phyloP scores from a whole-genome alignment of 176 grass and related monocot genomes.

The Oryza coarctata region DNA sequence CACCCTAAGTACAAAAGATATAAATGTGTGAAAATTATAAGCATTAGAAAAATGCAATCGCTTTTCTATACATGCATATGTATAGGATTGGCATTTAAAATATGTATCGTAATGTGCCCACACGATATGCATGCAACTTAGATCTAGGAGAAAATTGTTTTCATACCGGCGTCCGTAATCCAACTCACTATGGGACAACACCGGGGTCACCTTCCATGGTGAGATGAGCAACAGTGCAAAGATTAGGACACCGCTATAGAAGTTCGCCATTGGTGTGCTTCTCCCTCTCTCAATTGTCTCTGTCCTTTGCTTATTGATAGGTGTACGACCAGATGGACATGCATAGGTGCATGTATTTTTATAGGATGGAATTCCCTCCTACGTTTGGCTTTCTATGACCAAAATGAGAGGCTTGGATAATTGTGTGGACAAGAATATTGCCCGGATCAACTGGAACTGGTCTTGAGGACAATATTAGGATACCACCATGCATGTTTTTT shows the following conservation, averaged over 20 bases:
- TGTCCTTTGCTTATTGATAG: not conserved
- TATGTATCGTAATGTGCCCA: not conserved
- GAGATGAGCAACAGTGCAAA: slow-evolving; percentile 23
- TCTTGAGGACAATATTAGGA: not conserved
- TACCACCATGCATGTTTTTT: not conserved
- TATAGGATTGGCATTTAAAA: not conserved
- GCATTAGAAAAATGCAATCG: not conserved
- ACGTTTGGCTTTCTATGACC: slow-evolving; percentile 12
- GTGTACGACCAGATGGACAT: not conserved
- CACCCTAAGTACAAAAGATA: not conserved
- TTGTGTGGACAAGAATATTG: slow-evolving; percentile 33
- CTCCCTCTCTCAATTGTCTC: not conserved
- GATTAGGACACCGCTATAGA: not conserved
- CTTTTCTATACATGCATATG: not conserved
- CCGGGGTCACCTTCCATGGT: slow-evolving; percentile 1
- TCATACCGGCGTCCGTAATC: slow-evolving; percentile 27
- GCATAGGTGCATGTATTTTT: not conserved
- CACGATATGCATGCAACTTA: not conserved
- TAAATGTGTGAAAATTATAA: not conserved
- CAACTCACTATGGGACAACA: slow-evolving; percentile 11
- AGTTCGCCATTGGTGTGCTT: slow-evolving; percentile 27
- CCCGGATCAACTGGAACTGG: not conserved
- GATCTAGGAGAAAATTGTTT: not conserved
- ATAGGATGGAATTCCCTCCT: slow-evolving; percentile 17
- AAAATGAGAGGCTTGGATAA: not conserved